Evolutionary conservation across 306 rosid genomes (phyloP).

Genomic region (Notholithocarpus densiflorus): DNA sequence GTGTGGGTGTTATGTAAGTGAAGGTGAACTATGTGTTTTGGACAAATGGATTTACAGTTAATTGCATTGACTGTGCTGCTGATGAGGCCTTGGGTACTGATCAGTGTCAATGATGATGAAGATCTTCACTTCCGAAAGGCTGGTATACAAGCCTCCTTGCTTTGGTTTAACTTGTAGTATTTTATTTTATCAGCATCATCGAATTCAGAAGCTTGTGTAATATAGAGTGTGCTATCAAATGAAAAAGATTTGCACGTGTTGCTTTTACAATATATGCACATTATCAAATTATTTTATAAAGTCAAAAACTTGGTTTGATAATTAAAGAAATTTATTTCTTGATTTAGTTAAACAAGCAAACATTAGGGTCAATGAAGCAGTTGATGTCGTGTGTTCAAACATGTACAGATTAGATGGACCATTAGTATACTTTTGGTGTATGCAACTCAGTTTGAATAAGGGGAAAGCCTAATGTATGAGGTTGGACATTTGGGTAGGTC

Average conservation of each 20-base stretch:
- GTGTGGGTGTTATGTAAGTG: not conserved
- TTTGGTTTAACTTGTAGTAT: not conserved
- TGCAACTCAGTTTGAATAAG: not conserved
- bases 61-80: constrained; percentile 96
- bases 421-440: not conserved
- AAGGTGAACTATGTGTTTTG: constrained; percentile 21
- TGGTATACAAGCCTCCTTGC: constrained; percentile 31
- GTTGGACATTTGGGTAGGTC: not conserved
- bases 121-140: constrained; percentile 97
- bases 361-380: not conserved
- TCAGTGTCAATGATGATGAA: constrained; percentile 59
- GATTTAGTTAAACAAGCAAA: not conserved
- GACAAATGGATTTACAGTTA: constrained; percentile 46
- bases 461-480: not conserved
- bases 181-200: not conserved
- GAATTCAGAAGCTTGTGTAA: not conserved
- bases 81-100: constrained; percentile 58
- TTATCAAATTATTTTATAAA: not conserved
- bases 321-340: not conserved
- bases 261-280: not conserved
- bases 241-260: not conserved
- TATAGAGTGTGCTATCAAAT: not conserved
- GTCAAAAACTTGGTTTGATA: not conserved
- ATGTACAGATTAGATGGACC: not conserved
- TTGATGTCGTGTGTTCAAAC: not conserved